Conservation (phyloP, 75 land plant genomes). For the Cupressus sempervirens region DNA sequence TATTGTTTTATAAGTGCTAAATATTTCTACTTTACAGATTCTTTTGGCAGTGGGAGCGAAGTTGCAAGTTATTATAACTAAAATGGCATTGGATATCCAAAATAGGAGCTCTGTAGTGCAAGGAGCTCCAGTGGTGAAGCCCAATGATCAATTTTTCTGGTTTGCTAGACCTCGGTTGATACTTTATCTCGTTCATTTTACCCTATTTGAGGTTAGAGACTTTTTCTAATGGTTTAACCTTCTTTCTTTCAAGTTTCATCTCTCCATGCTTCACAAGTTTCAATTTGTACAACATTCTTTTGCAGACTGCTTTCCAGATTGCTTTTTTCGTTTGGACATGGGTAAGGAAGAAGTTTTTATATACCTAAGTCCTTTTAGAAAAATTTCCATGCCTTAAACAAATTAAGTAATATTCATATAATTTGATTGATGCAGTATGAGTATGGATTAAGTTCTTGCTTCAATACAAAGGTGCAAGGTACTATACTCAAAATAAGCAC, state of each 20-base stretch:
- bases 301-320: slow-evolving; percentile 87
- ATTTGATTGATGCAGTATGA: slow-evolving; percentile 30
- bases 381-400: not conserved
- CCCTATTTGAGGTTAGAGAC: slow-evolving; percentile 65
- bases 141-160: slow-evolving; percentile 77
- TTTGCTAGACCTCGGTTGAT: slow-evolving; percentile 58
- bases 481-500: slow-evolving; percentile 24
- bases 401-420: not conserved
- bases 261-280: not conserved
- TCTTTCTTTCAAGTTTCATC: too few species aligned
- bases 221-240: not conserved
- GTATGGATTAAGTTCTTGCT: slow-evolving; percentile 49
- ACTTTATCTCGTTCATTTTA: slow-evolving; percentile 69
- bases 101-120: slow-evolving; percentile 58
- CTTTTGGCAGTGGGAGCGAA: slow-evolving; percentile 82
- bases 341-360: slow-evolving; percentile 33
- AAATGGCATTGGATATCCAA: slow-evolving; percentile 61
- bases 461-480: slow-evolving; percentile 19
- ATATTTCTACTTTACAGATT: slow-evolving; percentile 30
- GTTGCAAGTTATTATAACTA: slow-evolving; percentile 65
- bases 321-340: slow-evolving; percentile 85
- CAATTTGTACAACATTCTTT: not conserved
- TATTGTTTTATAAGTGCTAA: not conserved
- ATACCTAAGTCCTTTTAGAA: not conserved
- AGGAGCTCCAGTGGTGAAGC: slow-evolving; percentile 61